Conservation (phyloP, 805 yeast species). For the Cyberlindnera maritima region DNA sequence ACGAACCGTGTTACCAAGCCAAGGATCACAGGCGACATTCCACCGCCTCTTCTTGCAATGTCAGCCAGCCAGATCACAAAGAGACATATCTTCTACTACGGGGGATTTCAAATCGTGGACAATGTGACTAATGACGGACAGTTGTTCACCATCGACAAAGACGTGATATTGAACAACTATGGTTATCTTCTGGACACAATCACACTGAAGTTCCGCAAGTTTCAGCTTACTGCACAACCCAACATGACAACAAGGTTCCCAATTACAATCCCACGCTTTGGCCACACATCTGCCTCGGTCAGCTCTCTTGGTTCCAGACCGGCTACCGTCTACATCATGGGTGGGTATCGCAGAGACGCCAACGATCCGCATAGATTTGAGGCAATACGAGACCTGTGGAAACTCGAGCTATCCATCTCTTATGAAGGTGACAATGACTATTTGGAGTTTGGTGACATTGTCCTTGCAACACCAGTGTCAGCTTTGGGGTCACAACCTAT, state of each 20-base stretch:
- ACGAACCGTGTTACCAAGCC: slow-evolving; percentile 38
- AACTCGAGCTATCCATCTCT: slow-evolving; percentile 35
- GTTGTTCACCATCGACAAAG: slow-evolving; percentile 34
- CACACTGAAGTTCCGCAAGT: slow-evolving; percentile 46
- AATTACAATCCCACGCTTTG: slow-evolving; percentile 37
- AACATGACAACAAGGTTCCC: slow-evolving; percentile 30
- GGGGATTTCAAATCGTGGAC: slow-evolving; percentile 56
- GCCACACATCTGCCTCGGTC: slow-evolving; percentile 35
- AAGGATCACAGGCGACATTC: slow-evolving; percentile 39
- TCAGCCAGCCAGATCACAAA: slow-evolving; percentile 48
- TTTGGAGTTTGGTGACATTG: slow-evolving; percentile 36
- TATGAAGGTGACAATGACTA: slow-evolving; percentile 35
- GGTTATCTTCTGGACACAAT: slow-evolving; percentile 59
- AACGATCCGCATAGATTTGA: slow-evolving; percentile 30
- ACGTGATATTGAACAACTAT: slow-evolving; percentile 46
- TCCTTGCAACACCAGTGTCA: slow-evolving; percentile 32
- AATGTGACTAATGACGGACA: slow-evolving; percentile 32
- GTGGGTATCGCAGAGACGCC: slow-evolving; percentile 40
- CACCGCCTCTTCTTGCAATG: slow-evolving; percentile 51
- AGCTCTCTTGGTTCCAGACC: slow-evolving; percentile 20
- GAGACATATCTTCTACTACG: slow-evolving; percentile 60
- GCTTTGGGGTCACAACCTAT: slow-evolving; percentile 12
- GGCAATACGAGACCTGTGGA: slow-evolving; percentile 41
- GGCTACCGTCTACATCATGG: slow-evolving; percentile 42
- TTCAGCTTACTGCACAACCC: slow-evolving; percentile 36